Evolutionary conservation across 2,329 filamentous ascomycete species (phyloP), one percentile per base, ranked within the genome.

Genomic region (Cryphonectria japonica): DNA sequence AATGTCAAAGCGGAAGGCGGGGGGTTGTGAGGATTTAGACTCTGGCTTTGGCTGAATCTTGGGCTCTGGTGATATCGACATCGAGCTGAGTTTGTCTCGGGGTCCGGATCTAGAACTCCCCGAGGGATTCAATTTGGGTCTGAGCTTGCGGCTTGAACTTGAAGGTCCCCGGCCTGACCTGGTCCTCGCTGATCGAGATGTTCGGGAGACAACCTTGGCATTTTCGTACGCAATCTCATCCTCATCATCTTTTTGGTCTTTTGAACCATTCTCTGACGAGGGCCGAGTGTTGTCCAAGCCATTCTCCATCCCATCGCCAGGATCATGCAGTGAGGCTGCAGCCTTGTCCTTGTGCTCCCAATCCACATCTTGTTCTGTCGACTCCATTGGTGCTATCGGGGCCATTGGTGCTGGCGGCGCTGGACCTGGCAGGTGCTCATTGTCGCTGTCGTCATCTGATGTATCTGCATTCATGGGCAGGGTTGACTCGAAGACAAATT

Each of bases 1-100:
- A 8, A 81, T 76, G 68, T 80, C 73, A 37, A 81, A 79, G 22
- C 54, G 32, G 41, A 62, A 59, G 37, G 34, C 26, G 2, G 65
- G 67, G 11, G 62, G 69, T 37, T 70, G 41, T 61, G 69, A 54
- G 73, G 64, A 60, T 72, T 68, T 71, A 5, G 13, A n/a, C 60
- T 66, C 68, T 65, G 69, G 19, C 71, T 67, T 70, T 54, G 71
- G 43, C 62, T 69, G 63, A 50, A 67, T 69, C 72, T 69, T 70
- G 11, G 72, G 74, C 66, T 69, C 67, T 5, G 32, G 39, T 65
- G 29, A 63, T 3, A 7, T 26, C 1, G 3, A 37, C 3, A 52
- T 34, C 16, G 37, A 1, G 8, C 41, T 19, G 4, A 43, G 4
- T 26, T 22, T 41, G 54, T 22, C 66, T 52, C 46, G 62, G 29